These are phyloP conservation scores for Xylaria scruposa DNA, from an alignment of 495 filamentous ascomycete species.

Conservation along the genomic window DNA sequence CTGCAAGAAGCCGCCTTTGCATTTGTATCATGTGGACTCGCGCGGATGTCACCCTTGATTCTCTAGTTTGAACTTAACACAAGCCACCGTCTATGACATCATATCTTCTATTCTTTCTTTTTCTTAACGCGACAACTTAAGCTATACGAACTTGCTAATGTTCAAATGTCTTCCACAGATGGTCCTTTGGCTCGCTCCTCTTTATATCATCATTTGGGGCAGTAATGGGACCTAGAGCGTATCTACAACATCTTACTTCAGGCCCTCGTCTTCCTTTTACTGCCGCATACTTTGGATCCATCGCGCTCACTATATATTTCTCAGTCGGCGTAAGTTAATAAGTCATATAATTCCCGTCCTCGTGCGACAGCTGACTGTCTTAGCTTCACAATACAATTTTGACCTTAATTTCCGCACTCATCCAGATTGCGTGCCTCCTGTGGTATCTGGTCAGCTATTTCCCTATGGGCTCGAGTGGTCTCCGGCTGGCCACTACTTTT, in stretches of 20 bases:
- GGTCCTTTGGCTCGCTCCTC: slow-evolving; percentile 89
- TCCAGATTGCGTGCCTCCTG: slow-evolving; percentile 79
- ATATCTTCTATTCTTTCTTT: neutral
- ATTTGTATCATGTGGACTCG: slow-evolving; percentile 41
- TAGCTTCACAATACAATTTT: slow-evolving; percentile 82
- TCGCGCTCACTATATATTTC: slow-evolving; percentile 88
- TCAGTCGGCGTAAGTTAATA: slow-evolving; percentile 79
- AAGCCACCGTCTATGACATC: slow-evolving; percentile 17
- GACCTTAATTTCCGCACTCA: slow-evolving; percentile 80
- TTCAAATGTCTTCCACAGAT: slow-evolving; percentile 60
- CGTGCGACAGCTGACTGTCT: slow-evolving; percentile 33
- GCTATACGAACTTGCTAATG: slow-evolving; percentile 24
- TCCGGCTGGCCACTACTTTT: slow-evolving; percentile 85
- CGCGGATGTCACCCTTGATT: slow-evolving; percentile 33
- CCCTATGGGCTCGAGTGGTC: slow-evolving; percentile 89
- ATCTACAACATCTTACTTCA: slow-evolving; percentile 85
- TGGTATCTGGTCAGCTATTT: slow-evolving; percentile 99
- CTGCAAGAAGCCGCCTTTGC: slow-evolving; percentile 40
- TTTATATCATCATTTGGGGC: slow-evolving; percentile 94
- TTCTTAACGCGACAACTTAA: slow-evolving; percentile 24
- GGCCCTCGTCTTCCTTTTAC: slow-evolving; percentile 89
- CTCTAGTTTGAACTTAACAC: slow-evolving; percentile 35
- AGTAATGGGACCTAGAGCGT: slow-evolving; percentile 85
- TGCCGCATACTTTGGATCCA: slow-evolving; percentile 95
- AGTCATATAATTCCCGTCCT: neutral